These are phyloP conservation scores for Aspergillus aculeatus DNA, from an alignment of 2,329 filamentous ascomycete species.

Conservation along the genomic window DNA sequence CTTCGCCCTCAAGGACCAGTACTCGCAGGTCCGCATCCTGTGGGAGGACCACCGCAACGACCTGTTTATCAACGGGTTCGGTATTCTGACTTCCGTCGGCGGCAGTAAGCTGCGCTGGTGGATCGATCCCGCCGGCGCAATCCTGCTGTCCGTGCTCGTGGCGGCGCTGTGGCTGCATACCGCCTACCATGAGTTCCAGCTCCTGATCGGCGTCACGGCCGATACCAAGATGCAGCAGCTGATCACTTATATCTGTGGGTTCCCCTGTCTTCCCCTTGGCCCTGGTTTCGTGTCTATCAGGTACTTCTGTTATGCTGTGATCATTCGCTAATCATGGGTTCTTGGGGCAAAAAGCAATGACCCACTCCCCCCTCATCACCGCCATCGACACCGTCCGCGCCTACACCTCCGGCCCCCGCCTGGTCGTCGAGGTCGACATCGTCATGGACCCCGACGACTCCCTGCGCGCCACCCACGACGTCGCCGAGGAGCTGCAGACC, in stretches of 20 bases:
- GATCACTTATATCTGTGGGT: slow-evolving; percentile 84
- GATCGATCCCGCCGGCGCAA: slow-evolving; percentile 90
- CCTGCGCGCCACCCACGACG: slow-evolving; percentile 80
- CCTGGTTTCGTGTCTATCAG: not conserved
- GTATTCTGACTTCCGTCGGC: slow-evolving; percentile 86
- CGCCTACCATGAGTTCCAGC: slow-evolving; percentile 82
- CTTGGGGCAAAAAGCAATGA: slow-evolving; percentile 58
- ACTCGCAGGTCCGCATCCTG: slow-evolving; percentile 85
- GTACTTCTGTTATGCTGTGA: not conserved
- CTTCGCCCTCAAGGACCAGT: slow-evolving; percentile 84
- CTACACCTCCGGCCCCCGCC: slow-evolving; percentile 82
- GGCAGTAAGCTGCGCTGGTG: slow-evolving; percentile 88
- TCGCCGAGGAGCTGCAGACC: slow-evolving; percentile 89
- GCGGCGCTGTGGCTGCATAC: slow-evolving; percentile 78
- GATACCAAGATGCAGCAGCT: slow-evolving; percentile 84
- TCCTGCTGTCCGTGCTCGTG: slow-evolving; percentile 77
- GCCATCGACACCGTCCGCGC: slow-evolving; percentile 94
- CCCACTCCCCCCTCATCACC: slow-evolving; percentile 75
- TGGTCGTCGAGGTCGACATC: slow-evolving; percentile 94
- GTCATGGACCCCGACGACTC: slow-evolving; percentile 79
- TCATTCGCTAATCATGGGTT: not conserved
- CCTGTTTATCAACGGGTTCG: slow-evolving; percentile 92
- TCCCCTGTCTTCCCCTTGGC: not conserved
- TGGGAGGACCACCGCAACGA: slow-evolving; percentile 99
- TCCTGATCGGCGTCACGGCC: slow-evolving; percentile 86